Base-by-base conservation (phyloP, 257 asterid genomes). In the Nicotiana attenuata region DNA sequence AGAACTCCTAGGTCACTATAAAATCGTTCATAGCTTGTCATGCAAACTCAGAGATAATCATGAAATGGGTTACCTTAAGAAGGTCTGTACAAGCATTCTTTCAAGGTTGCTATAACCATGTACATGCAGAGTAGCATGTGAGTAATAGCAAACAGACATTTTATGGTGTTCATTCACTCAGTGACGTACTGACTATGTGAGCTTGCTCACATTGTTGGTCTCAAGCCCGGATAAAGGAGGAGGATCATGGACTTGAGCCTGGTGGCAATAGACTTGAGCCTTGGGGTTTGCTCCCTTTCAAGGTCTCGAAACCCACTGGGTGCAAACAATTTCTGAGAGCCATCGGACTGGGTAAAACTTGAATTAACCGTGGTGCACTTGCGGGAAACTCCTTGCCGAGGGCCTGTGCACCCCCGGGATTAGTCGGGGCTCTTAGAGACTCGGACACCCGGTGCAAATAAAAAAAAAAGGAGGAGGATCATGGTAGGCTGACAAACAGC, bases 41-140 rank as follows among this genome's bases (percentile, higher is more conserved):
- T 45, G 78, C 52, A 45, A 14, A 52, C 19, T 52, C 63, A 24
- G 45, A 75, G 41, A 8, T n/a, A 22, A 24, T 50, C 63, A 75
- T 14, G 26, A 75, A 15, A 47, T 3, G 45, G 24, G 7, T 50
- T 38, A 26, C 16, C 26, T 75, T 26, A 15, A 47, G 24, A 15
- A 24, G 78, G 41, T 50, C 16, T 24, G 38, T 75, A 75, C 79
- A 75, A 45, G 60, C 14, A 45, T 20, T 71, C 26, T 17, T 16
- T 75, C 79, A 75, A 75, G 24, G 79, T 75, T 75, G 60, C 79
- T 7, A 50, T 50, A 75, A 24, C 41, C 45, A 75, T 24, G 24
- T 50, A 73, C 41, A 24, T 50, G 63, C 79, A 47, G 78, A 20
- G n/a, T 47, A 73, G 15, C 41, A 15, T 75, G 61, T 50, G 63